phyloP scores from a whole-genome alignment of 208 protist species.

The Acanthamoeba healyi region DNA sequence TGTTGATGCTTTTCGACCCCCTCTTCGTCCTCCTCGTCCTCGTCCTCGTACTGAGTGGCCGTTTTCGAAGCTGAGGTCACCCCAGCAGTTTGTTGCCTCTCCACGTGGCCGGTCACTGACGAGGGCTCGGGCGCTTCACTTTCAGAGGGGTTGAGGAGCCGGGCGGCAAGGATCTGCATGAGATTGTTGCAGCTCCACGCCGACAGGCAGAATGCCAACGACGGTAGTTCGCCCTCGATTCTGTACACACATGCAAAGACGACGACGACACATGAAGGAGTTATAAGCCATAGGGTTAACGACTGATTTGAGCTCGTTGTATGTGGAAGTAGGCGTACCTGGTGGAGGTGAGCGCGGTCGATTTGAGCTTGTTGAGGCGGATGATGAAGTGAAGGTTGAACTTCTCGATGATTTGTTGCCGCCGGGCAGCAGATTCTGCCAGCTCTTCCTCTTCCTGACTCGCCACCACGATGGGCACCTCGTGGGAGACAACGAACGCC shows the following conservation, averaged over 20 bases:
- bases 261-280: background rate
- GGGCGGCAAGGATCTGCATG: slow-evolving; percentile 24
- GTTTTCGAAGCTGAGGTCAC: background rate
- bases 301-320: background rate
- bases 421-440: background rate
- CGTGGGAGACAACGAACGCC: background rate
- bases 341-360: slow-evolving; percentile 12
- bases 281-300: background rate
- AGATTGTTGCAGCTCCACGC: slow-evolving; percentile 47
- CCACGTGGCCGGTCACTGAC: background rate
- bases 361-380: slow-evolving; percentile 17
- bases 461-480: background rate
- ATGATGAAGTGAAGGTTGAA: slow-evolving; percentile 67
- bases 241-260: background rate
- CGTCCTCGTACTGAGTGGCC: background rate
- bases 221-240: slow-evolving; percentile 45
- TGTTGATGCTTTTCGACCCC: no score
- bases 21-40: no score
- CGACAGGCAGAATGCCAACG: slow-evolving; percentile 29
- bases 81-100: background rate
- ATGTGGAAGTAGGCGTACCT: slow-evolving; percentile 16
- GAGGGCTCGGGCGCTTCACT: background rate
- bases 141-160: background rate
- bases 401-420: slow-evolving; percentile 46
- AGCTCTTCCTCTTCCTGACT: background rate